Percentiles rank a stretch among this genome's conserved stretches.
These are phyloP conservation scores for Spergularia bocconei DNA, from an alignment of 148 eudicot genomes.

Conservation along the genomic window DNA sequence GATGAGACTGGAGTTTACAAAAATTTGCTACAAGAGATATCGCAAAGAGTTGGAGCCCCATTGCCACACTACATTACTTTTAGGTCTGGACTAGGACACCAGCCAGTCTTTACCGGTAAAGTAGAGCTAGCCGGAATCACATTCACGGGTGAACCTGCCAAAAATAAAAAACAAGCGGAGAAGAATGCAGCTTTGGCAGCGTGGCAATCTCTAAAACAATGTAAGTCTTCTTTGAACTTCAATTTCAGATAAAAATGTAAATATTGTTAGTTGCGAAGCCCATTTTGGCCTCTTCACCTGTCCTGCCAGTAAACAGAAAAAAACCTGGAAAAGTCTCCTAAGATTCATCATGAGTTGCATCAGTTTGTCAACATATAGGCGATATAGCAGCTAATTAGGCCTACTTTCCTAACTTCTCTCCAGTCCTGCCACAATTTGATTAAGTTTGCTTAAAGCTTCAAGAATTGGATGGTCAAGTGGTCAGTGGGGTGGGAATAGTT, in stretches of 20 bases:
- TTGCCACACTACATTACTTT: constrained; percentile 65
- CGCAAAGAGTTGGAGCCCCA: constrained; percentile 83
- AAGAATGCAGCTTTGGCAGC: constrained; percentile 83
- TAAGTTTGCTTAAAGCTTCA: too few species aligned
- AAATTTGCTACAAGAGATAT: constrained; percentile 69
- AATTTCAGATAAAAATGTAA: constrained; percentile 2
- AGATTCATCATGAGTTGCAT: too few species aligned
- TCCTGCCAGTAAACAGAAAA: neutral
- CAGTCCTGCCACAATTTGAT: too few species aligned
- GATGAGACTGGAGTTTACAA: constrained; percentile 83
- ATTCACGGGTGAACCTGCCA: constrained; percentile 71
- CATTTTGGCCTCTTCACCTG: neutral
- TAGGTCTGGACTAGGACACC: constrained; percentile 71
- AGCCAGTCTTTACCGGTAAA: constrained; percentile 66
- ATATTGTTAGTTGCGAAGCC: neutral
- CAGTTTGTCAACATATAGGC: too few species aligned
- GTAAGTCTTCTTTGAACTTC: constrained; percentile 38
- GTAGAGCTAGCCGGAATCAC: constrained; percentile 68
- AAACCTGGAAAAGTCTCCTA: neutral
- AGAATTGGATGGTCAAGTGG: too few species aligned
- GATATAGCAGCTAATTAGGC: too few species aligned
- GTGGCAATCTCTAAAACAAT: constrained; percentile 66
- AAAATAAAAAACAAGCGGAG: constrained; percentile 81
- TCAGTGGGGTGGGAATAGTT: too few species aligned
- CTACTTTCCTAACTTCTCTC: too few species aligned